Percentiles rank a stretch among this genome's conserved stretches.
phyloP scores from a whole-genome alignment of 2,329 filamentous ascomycete species.

The Botryotinia calthae region DNA sequence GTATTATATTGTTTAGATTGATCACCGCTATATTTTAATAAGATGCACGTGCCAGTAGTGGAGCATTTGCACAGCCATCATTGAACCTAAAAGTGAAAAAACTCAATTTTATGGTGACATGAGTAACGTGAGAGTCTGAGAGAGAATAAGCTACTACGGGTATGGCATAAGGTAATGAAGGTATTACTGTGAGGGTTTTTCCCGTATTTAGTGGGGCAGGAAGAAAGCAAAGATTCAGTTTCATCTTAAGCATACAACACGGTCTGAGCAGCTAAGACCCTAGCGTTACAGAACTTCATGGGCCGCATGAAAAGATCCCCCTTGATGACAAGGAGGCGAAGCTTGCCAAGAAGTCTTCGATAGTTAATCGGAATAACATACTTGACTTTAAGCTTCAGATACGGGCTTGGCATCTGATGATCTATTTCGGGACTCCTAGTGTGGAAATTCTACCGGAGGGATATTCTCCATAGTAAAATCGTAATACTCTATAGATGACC shows the following conservation, averaged over 20 bases:
- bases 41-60: background rate
- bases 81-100: background rate
- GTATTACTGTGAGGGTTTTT: rapidly evolving
- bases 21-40: background rate
- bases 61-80: background rate
- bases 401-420: background rate
- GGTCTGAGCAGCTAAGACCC: background rate
- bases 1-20: background rate
- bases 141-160: background rate
- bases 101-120: background rate
- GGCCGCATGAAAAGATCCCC: background rate
- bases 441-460: background rate
- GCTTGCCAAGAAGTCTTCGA: background rate
- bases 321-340: background rate
- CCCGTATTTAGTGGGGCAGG: background rate
- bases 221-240: background rate
- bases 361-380: background rate
- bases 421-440: background rate
- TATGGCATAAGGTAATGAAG: background rate
- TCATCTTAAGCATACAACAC: background rate
- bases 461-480: background rate
- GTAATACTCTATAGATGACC: background rate
- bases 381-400: background rate
- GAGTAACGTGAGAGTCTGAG: background rate
- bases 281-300: background rate